These are phyloP conservation scores for Phaeotremella skinneri DNA, from an alignment of 768 basidiomycete genomes.

Conservation along the genomic window DNA sequence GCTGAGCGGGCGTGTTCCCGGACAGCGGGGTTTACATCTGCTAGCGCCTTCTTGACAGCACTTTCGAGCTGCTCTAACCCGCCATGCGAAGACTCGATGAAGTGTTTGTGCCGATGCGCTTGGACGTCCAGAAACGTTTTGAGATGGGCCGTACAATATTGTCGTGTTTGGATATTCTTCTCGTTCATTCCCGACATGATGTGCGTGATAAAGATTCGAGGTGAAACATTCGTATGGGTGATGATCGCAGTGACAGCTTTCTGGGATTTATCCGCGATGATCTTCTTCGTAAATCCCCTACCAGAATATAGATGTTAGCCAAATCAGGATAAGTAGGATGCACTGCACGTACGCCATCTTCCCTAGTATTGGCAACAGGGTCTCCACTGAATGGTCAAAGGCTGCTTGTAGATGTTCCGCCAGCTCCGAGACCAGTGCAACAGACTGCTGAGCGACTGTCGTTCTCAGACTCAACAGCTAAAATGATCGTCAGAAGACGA, in stretches of 20 bases:
- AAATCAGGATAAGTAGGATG: not conserved
- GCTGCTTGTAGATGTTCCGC: slow-evolving; percentile 63
- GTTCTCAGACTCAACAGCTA: slow-evolving; percentile 87
- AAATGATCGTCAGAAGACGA: slow-evolving; percentile 1
- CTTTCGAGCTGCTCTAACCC: slow-evolving; percentile 72
- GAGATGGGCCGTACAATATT: slow-evolving; percentile 66
- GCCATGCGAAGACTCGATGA: slow-evolving; percentile 64
- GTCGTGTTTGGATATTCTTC: slow-evolving; percentile 73
- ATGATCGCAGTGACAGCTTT: slow-evolving; percentile 67
- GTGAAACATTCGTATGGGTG: slow-evolving; percentile 65
- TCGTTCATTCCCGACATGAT: slow-evolving; percentile 70
- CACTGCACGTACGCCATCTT: slow-evolving; percentile 63
- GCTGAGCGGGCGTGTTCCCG: slow-evolving; percentile 66
- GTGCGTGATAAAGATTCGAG: slow-evolving; percentile 66
- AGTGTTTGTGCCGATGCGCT: slow-evolving; percentile 61
- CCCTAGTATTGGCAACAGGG: slow-evolving; percentile 69
- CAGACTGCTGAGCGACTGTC: slow-evolving; percentile 77
- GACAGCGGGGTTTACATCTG: slow-evolving; percentile 75
- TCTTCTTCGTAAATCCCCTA: slow-evolving; percentile 80
- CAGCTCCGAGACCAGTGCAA: slow-evolving; percentile 72
- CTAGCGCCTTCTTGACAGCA: slow-evolving; percentile 67
- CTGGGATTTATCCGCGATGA: slow-evolving; percentile 83
- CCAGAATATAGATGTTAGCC: not conserved
- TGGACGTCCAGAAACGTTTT: slow-evolving; percentile 73
- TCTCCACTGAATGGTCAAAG: slow-evolving; percentile 78